Conservation (phyloP, 2,329 filamentous ascomycete species). For the Venturia aucupariae region DNA sequence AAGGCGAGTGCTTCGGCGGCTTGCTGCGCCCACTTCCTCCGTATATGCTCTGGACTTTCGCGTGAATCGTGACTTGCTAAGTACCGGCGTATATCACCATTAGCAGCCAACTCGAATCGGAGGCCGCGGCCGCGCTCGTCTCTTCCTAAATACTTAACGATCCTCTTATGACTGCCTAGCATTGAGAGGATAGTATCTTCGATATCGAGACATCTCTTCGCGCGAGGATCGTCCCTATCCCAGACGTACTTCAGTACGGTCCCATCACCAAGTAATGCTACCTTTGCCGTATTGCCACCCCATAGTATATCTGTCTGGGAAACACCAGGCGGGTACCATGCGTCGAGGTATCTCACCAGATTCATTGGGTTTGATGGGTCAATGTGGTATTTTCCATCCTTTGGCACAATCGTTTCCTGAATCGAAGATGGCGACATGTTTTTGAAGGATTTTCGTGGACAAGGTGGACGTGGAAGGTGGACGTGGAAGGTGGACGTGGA, state of each 20-base stretch:
- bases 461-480: background rate
- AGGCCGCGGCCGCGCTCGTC: constrained; percentile 18
- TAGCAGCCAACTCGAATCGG: constrained; percentile 15
- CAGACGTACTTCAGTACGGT: constrained; percentile 18
- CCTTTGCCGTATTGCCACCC: constrained; percentile 18
- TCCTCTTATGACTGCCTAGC: constrained; percentile 17
- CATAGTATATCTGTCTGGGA: constrained; percentile 15
- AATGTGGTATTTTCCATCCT: constrained; percentile 18
- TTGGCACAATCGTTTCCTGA: background rate
- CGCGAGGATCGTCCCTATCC: constrained; percentile 16
- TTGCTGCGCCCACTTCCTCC: constrained; percentile 17
- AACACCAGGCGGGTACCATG: constrained; percentile 18
- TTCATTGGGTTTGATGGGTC: constrained; percentile 17
- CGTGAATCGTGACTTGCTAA: constrained; percentile 12
- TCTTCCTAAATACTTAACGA: constrained; percentile 17
- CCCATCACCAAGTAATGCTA: constrained; percentile 17
- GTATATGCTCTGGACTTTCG: constrained; percentile 15
- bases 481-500: background rate
- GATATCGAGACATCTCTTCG: constrained; percentile 16
- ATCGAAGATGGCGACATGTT: background rate
- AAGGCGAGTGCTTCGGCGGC: constrained; percentile 25
- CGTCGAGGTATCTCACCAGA: constrained; percentile 17
- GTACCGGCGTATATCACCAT: constrained; percentile 17
- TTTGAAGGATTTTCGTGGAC: background rate
- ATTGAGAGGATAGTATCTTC: constrained; percentile 17